Conservation (phyloP, 129 eudicot genomes). For the Rutidosis leptorrhynchoides region DNA sequence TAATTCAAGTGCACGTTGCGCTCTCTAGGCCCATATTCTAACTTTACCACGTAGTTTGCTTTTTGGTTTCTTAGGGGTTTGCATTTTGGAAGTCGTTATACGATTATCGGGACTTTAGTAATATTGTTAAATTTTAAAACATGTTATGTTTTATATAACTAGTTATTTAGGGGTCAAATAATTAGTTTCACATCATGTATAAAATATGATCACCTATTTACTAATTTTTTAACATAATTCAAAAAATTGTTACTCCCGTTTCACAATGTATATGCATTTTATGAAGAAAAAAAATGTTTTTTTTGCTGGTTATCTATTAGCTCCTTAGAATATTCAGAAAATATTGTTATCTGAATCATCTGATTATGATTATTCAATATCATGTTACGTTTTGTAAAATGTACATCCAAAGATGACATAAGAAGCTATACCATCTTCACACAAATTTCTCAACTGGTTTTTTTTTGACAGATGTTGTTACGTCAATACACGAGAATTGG, state of each 20-base stretch:
- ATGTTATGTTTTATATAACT: neutral
- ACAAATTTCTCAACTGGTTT: slow-evolving; percentile 10
- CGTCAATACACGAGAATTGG: slow-evolving; percentile 94
- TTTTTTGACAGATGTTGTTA: slow-evolving; percentile 68
- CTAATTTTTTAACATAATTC: too few species aligned
- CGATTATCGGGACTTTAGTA: too few species aligned
- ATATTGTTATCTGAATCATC: too few species aligned
- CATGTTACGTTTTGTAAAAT: neutral
- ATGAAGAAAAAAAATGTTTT: too few species aligned
- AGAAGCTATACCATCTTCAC: neutral
- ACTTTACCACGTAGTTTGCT: too few species aligned
- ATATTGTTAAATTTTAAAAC: too few species aligned
- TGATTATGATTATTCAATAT: neutral
- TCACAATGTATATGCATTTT: neutral
- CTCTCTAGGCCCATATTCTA: neutral
- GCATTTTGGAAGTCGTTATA: too few species aligned
- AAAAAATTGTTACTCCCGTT: neutral
- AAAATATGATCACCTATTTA: neutral
- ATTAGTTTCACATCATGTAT: neutral
- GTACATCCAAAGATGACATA: neutral
- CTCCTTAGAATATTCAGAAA: neutral
- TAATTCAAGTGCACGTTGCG: neutral
- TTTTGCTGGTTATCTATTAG: neutral
- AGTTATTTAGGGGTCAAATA: neutral
- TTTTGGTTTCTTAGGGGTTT: too few species aligned